Evolutionary conservation across 1,139 yeast genomes (phyloP), one percentile per base, ranked within the genome.

Genomic region (Magnusiomyces clavatus): DNA sequence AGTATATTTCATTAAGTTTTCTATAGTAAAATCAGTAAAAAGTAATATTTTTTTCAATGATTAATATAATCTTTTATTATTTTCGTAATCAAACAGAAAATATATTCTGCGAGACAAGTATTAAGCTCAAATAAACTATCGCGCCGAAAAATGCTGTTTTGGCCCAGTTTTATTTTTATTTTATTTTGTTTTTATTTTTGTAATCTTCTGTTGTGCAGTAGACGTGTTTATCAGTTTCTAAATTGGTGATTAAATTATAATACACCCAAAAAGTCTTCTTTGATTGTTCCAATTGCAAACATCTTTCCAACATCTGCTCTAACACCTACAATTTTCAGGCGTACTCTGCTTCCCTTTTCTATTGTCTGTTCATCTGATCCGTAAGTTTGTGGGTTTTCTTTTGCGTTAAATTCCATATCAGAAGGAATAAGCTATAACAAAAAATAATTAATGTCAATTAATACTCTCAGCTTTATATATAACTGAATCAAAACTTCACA

Each of bases 341-440:
- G 80, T 37, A 92, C 95, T 62, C 92, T 81, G 52, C 96, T 83
- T 36, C 97, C 97, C 69, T 89, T 90, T 64, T 88, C 95, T 54
- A 92, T 87, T 58, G 88, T 83, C 71, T 90, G 97, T 63, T 92
- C 98, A 40, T 95, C 95, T 58, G 95, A 84, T 54, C 86, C 94
- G 67, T 89, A 94, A n/a, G 97, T 96, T 8, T 98, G 98, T 13
- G 98, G 98, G 62, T 92, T 90, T 24, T 97, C 94, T 16, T 95
- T 85, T 3, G 98, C 96, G 63, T 90, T 92, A 68, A 85, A 92
- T 56, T 83, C 79, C 90, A 94, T 85, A 67, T 90, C 97, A 39
- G 89, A 82, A 11, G 98, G 97, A 63, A 92, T 89, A 68, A 90
- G 77, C 69, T 67, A 52, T 13, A 50, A 16, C 4, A 24, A 36